phyloP scores from a whole-genome alignment of 768 basidiomycete species.

The Wakefieldia striispora region DNA sequence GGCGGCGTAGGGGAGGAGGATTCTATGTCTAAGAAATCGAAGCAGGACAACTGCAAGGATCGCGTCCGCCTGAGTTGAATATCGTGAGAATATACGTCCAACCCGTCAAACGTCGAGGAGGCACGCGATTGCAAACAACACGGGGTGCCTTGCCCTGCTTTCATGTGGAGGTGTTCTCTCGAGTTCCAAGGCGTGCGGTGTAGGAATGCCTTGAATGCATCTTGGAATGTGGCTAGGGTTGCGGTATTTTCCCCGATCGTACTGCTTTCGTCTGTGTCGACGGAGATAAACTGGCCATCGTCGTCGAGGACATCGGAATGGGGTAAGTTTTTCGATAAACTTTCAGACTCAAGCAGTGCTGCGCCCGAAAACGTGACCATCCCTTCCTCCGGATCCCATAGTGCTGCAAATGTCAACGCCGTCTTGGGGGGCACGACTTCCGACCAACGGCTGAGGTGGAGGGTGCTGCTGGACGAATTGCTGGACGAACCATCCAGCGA shows the following conservation, averaged over 20 bases:
- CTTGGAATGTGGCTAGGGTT: constrained; percentile 26
- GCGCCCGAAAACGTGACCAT: constrained; percentile 57
- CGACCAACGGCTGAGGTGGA: constrained; percentile 47
- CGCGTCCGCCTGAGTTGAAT: constrained; percentile 12
- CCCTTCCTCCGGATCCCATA: constrained; percentile 59
- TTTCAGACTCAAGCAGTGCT: constrained; percentile 38
- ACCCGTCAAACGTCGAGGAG: constrained; percentile 31
- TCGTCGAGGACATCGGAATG: constrained; percentile 16
- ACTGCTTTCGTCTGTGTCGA: constrained; percentile 6
- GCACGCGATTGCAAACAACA: constrained; percentile 21
- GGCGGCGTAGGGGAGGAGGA: constrained; percentile 13
- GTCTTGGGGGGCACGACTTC: constrained; percentile 54
- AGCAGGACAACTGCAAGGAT: constrained; percentile 20
- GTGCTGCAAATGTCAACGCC: constrained; percentile 56
- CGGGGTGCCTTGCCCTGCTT: constrained; percentile 4
- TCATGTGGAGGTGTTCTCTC: constrained; percentile 18
- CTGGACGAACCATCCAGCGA: constrained; percentile 20
- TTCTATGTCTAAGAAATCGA: constrained; percentile 21
- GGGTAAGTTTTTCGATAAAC: constrained; percentile 3
- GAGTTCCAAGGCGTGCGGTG: constrained; percentile 22
- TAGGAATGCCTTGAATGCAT: constrained; percentile 29
- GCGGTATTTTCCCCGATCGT: constrained; percentile 20
- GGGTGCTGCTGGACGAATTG: constrained; percentile 7
- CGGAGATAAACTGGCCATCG: constrained; percentile 11
- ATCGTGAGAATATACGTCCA: constrained; percentile 31